Base-by-base conservation (phyloP, 805 yeast genomes). In the Saccharomycopsis sp. region DNA sequence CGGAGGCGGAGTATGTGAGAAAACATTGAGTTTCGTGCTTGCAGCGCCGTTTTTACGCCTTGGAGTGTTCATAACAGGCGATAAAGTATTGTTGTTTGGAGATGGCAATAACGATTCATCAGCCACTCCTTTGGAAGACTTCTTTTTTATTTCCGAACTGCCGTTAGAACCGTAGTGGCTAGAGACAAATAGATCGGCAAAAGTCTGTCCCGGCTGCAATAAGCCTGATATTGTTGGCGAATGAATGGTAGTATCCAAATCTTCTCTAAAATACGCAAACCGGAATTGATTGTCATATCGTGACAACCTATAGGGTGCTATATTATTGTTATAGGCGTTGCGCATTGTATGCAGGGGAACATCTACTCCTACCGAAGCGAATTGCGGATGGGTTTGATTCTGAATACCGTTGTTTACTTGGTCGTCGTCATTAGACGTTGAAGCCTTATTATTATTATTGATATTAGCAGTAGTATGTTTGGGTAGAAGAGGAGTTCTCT, bases 261-360 rank as follows among this genome's bases (percentile, higher is more conserved):
- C 96, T 63, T 91, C 97, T 64, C 98, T 78, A 71, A 93, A 93
- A 68, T 93, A 93, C 0, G 98, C 90, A 73, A 89, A 93, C 62
- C 98, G 76, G 69, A 83, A 84, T 60, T 81, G 82, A 58, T 79
- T 83, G n/a, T 44, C 49, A 17, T 44, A 44, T 17, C 49, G 19
- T 35, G 41, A 35, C 22, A 44, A 3, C 22, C 12, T 44, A 17
- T 44, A 35, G 14, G 41, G 41, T 35, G 41, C 14, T 9, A 35
- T 14, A 35, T n/a, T n/a, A n/a, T n/a, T n/a, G n/a, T n/a, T n/a
- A n/a, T n/a, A n/a, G n/a, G n/a, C n/a, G n/a, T n/a, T n/a, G n/a
- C n/a, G n/a, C n/a, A n/a, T n/a, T n/a, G n/a, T n/a, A n/a, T n/a
- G n/a, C n/a, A n/a, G n/a, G n/a, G n/a, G n/a, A n/a, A n/a, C n/a